Base-by-base conservation (phyloP, 805 yeast genomes). In the Ogataea dorogensis region DNA sequence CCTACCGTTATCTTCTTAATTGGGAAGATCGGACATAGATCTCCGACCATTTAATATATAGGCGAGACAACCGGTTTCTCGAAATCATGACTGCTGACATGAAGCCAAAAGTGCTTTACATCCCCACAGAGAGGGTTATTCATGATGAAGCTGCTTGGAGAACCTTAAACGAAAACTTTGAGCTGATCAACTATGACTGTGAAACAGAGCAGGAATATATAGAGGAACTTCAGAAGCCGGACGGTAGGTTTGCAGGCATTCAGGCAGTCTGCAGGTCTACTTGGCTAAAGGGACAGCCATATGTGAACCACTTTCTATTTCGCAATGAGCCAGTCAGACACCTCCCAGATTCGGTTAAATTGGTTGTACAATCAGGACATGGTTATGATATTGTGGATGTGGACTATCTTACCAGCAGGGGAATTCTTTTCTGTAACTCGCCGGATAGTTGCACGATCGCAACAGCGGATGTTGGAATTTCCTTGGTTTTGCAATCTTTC, bases 371-470 rank as follows among this genome's bases (percentile, higher is more conserved):
- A 32, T 60, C 68, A 0, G 70, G 70, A 0, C 69, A 64, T 44
- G 70, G 70, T 0, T 61, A 53, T 38, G 68, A 65, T 40, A 59
- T 60, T 13, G 68, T 60, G 18, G 69, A 64, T 40, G 59, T 65
- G 18, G 64, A 58, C 9, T 59, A 58, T 32, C 45, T 65, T 23
- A 58, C 63, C 7, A 47, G 56, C 2, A 44, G 57, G 35, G 59
- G 56, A 3, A 51, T 65, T 18, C 28, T 63, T 3, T 65, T 64
- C 32, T 64, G 68, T 39, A 64, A 65, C 44, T 62, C 68, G 0
- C 67, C 70, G 11, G 54, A 63, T 36, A 54, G 62, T 3, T 63
- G 68, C 38, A 43, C 67, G 0, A 55, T 65, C 28, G 66, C 70
- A 2, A 65, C 70, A 9, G 67, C 67, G 5, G 70, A 65, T 42